Evolutionary conservation across 2,329 filamentous ascomycete species (phyloP).

Genomic region (Aspergillus pseudoterreus): DNA sequence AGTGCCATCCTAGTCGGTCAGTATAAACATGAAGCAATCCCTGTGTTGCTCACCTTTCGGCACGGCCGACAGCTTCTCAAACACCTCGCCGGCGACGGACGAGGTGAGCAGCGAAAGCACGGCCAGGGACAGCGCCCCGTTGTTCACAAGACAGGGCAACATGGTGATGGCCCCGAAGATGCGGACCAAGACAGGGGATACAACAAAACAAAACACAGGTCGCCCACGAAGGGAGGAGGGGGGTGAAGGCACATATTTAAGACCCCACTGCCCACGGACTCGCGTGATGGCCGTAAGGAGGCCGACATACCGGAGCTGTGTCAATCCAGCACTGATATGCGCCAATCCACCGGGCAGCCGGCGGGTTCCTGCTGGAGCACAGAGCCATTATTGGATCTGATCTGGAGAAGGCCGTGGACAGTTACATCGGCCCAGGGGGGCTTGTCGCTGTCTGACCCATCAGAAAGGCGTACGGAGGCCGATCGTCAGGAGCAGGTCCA

Average conservation of each 20-base stretch:
- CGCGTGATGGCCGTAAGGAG: neutral
- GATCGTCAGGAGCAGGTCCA: conserved; percentile 10
- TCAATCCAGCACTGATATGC: neutral
- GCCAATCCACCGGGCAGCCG: neutral
- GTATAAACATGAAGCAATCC: neutral
- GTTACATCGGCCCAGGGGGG: conserved; percentile 9
- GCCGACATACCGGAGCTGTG: neutral
- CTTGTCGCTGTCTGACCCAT: conserved; percentile 1
- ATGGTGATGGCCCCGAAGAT: conserved; percentile 12
- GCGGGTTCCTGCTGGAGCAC: conserved; percentile 1
- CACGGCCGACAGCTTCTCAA: conserved; percentile 32
- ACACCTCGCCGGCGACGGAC: conserved; percentile 27
- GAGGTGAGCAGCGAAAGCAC: conserved; percentile 26
- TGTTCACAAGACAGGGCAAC: conserved; percentile 22
- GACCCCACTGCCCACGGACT: neutral
- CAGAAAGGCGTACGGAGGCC: neutral
- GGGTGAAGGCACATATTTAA: neutral
- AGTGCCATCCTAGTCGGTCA: conserved; percentile 28
- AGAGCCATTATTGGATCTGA: conserved; percentile 4
- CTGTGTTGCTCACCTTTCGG: conserved; percentile 26
- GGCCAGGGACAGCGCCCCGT: conserved; percentile 27
- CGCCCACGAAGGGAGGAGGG: neutral
- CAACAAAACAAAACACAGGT: neutral
- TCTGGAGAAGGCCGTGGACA: neutral
- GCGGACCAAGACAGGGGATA: neutral